Conservation (phyloP, 2,329 filamentous ascomycete genomes). For the Penicillium sp. region DNA sequence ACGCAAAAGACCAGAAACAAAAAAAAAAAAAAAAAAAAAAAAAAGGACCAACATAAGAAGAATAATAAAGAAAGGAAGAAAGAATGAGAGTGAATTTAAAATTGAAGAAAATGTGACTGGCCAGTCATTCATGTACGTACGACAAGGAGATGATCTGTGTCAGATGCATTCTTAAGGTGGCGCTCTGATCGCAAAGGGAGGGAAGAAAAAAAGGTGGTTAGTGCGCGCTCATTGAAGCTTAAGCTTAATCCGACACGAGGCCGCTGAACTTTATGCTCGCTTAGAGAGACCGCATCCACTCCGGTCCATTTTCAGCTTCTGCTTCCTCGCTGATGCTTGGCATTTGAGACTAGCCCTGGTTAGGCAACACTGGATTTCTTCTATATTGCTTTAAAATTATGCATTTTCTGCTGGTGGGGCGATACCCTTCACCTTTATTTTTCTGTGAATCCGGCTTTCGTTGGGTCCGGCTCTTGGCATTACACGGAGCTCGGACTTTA, state of each 20-base stretch:
- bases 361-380: constrained; percentile 8
- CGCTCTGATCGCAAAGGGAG: constrained; percentile 31
- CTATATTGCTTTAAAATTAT: constrained; percentile 8
- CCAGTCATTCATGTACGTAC: neutral
- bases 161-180: constrained; percentile 24
- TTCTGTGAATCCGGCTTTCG: neutral
- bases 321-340: constrained; percentile 17
- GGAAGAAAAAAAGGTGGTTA: constrained; percentile 22
- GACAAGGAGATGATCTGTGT: constrained; percentile 17
- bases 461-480: neutral
- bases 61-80: neutral
- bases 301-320: constrained; percentile 6
- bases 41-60: too few relatives aligned
- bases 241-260: constrained; percentile 48
- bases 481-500: constrained; percentile 4
- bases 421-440: neutral
- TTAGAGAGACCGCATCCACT: constrained; percentile 29
- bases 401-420: neutral
- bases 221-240: constrained; percentile 40
- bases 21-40: neutral
- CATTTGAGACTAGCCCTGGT: constrained; percentile 7
- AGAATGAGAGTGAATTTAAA: too few relatives aligned
- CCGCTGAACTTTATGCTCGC: constrained; percentile 38
- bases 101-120: neutral
- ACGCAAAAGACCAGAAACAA: too few relatives aligned